Percentiles rank a stretch among this genome's conserved stretches.
Conservation (phyloP, 106 monocot genomes). For the Hemerocallis citrina region DNA sequence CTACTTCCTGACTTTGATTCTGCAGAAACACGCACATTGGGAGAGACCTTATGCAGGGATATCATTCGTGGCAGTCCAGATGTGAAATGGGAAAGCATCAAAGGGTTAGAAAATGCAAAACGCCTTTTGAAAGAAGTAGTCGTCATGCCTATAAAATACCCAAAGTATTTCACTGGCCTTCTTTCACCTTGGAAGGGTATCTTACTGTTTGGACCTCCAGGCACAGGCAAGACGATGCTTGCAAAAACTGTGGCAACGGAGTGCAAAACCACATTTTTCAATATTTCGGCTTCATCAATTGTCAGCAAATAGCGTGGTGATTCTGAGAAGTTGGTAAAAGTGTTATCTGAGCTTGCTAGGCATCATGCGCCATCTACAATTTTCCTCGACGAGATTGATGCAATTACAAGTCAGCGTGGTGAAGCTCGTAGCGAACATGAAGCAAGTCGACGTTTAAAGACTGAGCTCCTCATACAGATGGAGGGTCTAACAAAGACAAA, state of each 20-base stretch:
- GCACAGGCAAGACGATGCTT: constrained; percentile 92
- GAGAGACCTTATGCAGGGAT: constrained; percentile 46
- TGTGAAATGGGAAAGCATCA: constrained; percentile 94
- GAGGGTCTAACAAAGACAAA: constrained; percentile 66
- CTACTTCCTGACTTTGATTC: constrained; percentile 58
- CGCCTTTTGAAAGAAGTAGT: constrained; percentile 86
- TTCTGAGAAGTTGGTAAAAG: constrained; percentile 73
- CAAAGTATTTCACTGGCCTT: constrained; percentile 84
- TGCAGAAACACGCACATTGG: constrained; percentile 47
- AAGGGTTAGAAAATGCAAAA: constrained; percentile 84
- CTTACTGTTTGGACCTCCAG: constrained; percentile 82
- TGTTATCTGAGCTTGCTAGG: constrained; percentile 75
- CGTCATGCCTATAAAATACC: constrained; percentile 97
- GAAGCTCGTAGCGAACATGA: constrained; percentile 86
- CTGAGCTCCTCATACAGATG: constrained; percentile 86
- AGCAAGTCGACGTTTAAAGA: constrained; percentile 74
- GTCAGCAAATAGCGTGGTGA: constrained; percentile 93
- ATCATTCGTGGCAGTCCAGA: constrained; percentile 80
- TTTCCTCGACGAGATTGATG: constrained; percentile 86
- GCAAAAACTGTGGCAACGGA: constrained; percentile 87
- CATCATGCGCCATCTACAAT: constrained; percentile 85
- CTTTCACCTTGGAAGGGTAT: constrained; percentile 89
- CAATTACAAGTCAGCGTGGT: constrained; percentile 80
- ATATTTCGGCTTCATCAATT: constrained; percentile 86
- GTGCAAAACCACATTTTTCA: constrained; percentile 81